A percentile compares a stretch with the other conserved stretches of the same genome.
These are phyloP conservation scores for Gossypium sturtianum DNA, from an alignment of 345 rosid genomes.

Conservation along the genomic window DNA sequence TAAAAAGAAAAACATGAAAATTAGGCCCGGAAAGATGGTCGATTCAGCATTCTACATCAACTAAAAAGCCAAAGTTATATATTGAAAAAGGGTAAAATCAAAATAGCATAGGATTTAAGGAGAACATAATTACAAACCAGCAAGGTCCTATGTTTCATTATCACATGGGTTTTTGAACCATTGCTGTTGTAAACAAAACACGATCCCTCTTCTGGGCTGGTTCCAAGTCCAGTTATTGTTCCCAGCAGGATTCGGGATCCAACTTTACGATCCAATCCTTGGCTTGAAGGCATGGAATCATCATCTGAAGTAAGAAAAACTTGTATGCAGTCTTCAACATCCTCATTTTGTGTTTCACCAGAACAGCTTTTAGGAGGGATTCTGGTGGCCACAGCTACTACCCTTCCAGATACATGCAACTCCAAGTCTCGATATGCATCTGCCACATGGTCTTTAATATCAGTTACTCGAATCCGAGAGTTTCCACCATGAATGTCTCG, in stretches of 20 bases:
- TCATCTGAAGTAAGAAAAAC: slow-evolving; percentile 59
- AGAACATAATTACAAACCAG: slow-evolving; percentile 54
- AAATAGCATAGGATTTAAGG: slow-evolving; percentile 17
- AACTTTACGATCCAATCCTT: slow-evolving; percentile 12
- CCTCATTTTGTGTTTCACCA: slow-evolving; percentile 31
- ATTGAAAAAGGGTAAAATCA: slow-evolving; percentile 9
- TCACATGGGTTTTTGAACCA: slow-evolving; percentile 78
- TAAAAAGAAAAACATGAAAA: background rate
- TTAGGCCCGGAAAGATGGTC: background rate
- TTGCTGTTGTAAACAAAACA: slow-evolving; percentile 65
- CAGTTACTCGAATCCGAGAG: slow-evolving; percentile 25
- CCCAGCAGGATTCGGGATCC: slow-evolving; percentile 55
- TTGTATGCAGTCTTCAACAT: slow-evolving; percentile 57
- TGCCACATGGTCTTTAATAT: slow-evolving; percentile 27
- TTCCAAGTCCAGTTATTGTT: slow-evolving; percentile 65
- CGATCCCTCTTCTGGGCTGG: slow-evolving; percentile 71
- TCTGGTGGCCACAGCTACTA: slow-evolving; percentile 75
- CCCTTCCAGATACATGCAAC: slow-evolving; percentile 65
- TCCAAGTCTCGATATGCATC: slow-evolving; percentile 86
- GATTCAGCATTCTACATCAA: background rate
- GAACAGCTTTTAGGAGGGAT: slow-evolving; percentile 49
- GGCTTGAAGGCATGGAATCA: slow-evolving; percentile 16
- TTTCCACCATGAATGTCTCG: slow-evolving; percentile 22
- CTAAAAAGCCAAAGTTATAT: slow-evolving; percentile 3
- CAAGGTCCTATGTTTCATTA: slow-evolving; percentile 87